Percentiles rank a stretch among this genome's conserved stretches.
Conservation (phyloP, 108 stramenopile species). For the Craspedostauros australis region DNA sequence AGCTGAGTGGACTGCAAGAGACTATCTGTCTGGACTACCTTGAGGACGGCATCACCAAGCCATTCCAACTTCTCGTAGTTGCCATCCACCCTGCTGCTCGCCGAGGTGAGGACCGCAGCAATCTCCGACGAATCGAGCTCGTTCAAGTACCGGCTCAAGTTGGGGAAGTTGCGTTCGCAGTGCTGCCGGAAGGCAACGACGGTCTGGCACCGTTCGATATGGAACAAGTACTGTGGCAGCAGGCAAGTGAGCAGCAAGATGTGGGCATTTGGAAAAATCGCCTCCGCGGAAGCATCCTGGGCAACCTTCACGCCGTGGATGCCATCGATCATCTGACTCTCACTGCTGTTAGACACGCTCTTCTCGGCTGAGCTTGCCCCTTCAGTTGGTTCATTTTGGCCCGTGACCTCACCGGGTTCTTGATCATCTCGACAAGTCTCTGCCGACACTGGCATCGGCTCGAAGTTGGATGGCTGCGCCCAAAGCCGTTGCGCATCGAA, state of each 20-base stretch:
- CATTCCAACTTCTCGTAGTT: conserved; percentile 48
- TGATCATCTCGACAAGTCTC: neutral
- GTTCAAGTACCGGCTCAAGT: conserved; percentile 22
- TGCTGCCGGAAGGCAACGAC: conserved; percentile 28
- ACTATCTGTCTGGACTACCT: conserved; percentile 51
- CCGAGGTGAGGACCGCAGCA: conserved; percentile 28
- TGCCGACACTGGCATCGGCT: neutral
- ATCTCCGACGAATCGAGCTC: conserved; percentile 12
- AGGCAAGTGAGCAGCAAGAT: conserved; percentile 32
- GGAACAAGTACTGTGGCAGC: conserved; percentile 46
- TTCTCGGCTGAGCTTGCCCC: too few species aligned
- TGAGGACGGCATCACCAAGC: conserved; percentile 60
- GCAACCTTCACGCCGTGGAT: conserved; percentile 27
- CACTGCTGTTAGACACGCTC: too few species aligned
- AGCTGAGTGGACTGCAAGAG: conserved; percentile 28
- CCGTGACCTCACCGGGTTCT: neutral
- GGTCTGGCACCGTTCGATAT: conserved; percentile 24
- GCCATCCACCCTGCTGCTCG: conserved; percentile 20
- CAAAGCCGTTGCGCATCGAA: conserved; percentile 31
- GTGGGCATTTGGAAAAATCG: conserved; percentile 34
- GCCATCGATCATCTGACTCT: too few species aligned
- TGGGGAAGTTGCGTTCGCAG: conserved; percentile 19
- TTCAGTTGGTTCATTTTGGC: too few species aligned
- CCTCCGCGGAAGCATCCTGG: conserved; percentile 34
- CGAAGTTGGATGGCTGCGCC: conserved; percentile 24